Base-by-base conservation (phyloP, 2,329 filamentous ascomycete genomes). In the Aspergillus intermedius region DNA sequence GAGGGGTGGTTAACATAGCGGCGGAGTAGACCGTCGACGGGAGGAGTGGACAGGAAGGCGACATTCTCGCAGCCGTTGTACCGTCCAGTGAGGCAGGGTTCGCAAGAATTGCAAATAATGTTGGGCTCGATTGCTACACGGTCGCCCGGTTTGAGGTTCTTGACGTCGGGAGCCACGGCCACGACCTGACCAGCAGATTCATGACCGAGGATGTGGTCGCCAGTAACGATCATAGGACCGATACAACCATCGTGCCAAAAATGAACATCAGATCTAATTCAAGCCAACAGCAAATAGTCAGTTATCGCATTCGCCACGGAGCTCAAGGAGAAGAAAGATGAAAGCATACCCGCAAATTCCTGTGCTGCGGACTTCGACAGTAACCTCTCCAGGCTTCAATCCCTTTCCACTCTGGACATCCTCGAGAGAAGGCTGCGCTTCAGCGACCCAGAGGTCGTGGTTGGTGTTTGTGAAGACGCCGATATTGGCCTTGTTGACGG, bases 231-330 rank as follows among this genome's bases (percentile, higher is more conserved):
- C 91, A 96, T 96, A 58, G 91, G 91, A 23, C 91, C 91, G 66
- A 97, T 97, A 74, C 87, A 88, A 57, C 91, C 91, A 44, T 87
- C 86, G 67, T 94, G 88, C 91, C 91, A 97, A 77, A 97, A 97
- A 74, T 97, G 91, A 49, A 97, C 85, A 70, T 96, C 91, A 52
- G 88, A 95, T 49, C 88, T 91, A 60, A 46, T 12, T 9, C 8
- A 2, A 40, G 15, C 42, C 42, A 30, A 40, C 30, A 12, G 42
- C 39, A 13, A 43, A 40, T 49, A 19, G 46, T 60, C 42, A 51
- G 49, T 45, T 25, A 22, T 23, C 12, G 17, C 30, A 42, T 19
- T 30, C 25, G 48, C 17, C 32, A 23, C 8, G n/a, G 17, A 43
- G 15, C 32, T 48, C 45, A 30, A 30, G 3, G 5, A 4, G 5